Percentiles rank a stretch among this genome's conserved stretches.
Evolutionary conservation across 2,329 filamentous ascomycete genomes (phyloP).

Genomic region (Phialophora verrucosa): DNA sequence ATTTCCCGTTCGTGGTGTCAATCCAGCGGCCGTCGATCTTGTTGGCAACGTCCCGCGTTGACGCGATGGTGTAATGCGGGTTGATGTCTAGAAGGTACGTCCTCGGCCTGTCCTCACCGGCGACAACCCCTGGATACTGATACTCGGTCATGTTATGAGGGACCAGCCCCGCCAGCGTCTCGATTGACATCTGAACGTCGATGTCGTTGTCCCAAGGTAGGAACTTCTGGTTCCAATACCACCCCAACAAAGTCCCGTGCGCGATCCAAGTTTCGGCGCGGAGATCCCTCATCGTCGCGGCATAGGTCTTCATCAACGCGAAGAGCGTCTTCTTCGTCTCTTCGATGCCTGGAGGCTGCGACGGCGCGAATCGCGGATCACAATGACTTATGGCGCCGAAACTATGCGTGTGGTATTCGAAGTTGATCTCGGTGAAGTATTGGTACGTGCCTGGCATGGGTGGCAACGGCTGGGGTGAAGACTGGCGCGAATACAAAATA

Average conservation of each 20-base stretch:
- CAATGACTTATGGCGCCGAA: constrained; percentile 28
- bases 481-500: constrained; percentile 1
- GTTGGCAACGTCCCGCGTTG: constrained; percentile 27
- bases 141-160: constrained; percentile 27
- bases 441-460: constrained; percentile 27
- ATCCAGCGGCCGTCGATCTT: constrained; percentile 35
- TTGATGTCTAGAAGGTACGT: constrained; percentile 32
- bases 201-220: constrained; percentile 33
- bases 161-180: constrained; percentile 9
- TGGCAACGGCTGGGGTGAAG: constrained; percentile 3
- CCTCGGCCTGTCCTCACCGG: constrained; percentile 7
- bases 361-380: constrained; percentile 23
- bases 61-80: constrained; percentile 23
- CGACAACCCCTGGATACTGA: neutral
- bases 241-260: constrained; percentile 29
- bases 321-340: constrained; percentile 14
- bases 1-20: constrained; percentile 30
- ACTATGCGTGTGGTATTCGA: constrained; percentile 22
- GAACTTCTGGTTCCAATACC: constrained; percentile 32
- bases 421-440: constrained; percentile 28
- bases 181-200: constrained; percentile 28
- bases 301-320: constrained; percentile 21
- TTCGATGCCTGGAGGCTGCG: constrained; percentile 13
- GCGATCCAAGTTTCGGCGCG: constrained; percentile 30
- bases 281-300: constrained; percentile 22